These are phyloP conservation scores for Trypanosoma vivax DNA, from an alignment of 208 protist genomes.

Conservation along the genomic window DNA sequence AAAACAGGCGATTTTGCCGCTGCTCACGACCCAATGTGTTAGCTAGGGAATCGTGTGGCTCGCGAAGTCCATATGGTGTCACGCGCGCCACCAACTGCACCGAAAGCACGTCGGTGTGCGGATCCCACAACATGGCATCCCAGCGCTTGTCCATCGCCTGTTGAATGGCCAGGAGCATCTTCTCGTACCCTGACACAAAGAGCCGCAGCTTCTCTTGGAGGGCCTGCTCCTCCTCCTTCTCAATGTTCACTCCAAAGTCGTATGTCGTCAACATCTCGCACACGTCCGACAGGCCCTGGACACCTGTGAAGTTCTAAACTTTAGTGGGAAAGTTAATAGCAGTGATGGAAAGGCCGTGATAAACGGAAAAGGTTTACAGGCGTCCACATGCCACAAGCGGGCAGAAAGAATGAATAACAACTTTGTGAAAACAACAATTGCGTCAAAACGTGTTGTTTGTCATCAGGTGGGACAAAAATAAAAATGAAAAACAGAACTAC, in stretches of 20 bases:
- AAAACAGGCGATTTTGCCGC: conserved; percentile 35
- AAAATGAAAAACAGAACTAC: too few species aligned
- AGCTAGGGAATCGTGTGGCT: conserved; percentile 22
- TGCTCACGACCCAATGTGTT: conserved; percentile 25
- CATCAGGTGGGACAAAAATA: too few species aligned
- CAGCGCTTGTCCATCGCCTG: conserved; percentile 36
- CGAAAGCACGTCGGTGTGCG: conserved; percentile 28
- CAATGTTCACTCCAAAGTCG: conserved; percentile 26
- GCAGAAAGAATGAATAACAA: too few species aligned
- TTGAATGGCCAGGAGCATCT: conserved; percentile 42
- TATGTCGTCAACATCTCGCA: conserved; percentile 10
- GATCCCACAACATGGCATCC: conserved; percentile 46
- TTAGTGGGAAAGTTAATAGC: too few species aligned
- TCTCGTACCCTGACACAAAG: conserved; percentile 46
- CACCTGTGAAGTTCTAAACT: too few species aligned
- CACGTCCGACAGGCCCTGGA: too few species aligned
- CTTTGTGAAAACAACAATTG: too few species aligned
- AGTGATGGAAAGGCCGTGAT: too few species aligned
- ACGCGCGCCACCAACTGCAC: conserved; percentile 22
- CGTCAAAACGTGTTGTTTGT: too few species aligned
- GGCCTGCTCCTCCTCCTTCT: conserved; percentile 20
- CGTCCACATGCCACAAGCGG: too few species aligned
- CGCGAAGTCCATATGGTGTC: conserved; percentile 6
- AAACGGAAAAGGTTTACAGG: too few species aligned
- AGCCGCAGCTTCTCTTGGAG: conserved; percentile 26